Evolutionary conservation across 768 basidiomycete species (phyloP).

Genomic region (Agrocybe chaxingu): DNA sequence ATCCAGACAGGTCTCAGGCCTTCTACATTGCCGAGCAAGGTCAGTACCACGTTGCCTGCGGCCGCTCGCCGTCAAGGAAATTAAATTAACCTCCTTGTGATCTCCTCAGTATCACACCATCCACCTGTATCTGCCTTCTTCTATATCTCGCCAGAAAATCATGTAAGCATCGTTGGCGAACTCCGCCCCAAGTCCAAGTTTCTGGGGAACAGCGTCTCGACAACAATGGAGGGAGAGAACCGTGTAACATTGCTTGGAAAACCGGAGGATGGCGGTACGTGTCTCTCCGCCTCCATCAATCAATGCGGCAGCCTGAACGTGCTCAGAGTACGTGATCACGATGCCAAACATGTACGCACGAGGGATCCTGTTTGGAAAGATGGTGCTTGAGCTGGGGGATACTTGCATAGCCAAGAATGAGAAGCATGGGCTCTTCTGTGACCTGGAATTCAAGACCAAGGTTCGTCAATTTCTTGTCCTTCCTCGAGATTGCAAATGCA

Average conservation of each 20-base stretch:
- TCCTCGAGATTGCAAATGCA: background rate
- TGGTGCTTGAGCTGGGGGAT: slow-evolving; percentile 96
- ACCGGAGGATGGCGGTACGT: slow-evolving; percentile 83
- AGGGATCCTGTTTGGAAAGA: slow-evolving; percentile 86
- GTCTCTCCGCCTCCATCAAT: slow-evolving; percentile 6
- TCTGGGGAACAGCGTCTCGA: slow-evolving; percentile 94
- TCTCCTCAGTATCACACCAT: slow-evolving; percentile 82
- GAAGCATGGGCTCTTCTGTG: slow-evolving; percentile 67
- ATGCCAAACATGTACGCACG: slow-evolving; percentile 99
- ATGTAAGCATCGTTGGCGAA: slow-evolving; percentile 85
- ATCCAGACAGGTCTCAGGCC: slow-evolving; percentile 83
- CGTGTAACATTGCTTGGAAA: slow-evolving; percentile 78
- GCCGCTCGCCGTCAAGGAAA: background rate
- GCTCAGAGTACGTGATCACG: slow-evolving; percentile 76
- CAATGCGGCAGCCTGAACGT: slow-evolving; percentile 5
- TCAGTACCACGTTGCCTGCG: slow-evolving; percentile 20
- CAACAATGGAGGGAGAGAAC: slow-evolving; percentile 95
- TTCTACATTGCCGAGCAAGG: slow-evolving; percentile 98
- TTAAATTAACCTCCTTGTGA: slow-evolving; percentile 1
- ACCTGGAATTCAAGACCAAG: slow-evolving; percentile 98
- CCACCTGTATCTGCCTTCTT: slow-evolving; percentile 95
- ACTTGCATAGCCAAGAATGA: slow-evolving; percentile 82
- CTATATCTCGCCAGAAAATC: slow-evolving; percentile 91
- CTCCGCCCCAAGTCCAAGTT: slow-evolving; percentile 95
- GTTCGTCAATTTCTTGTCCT: slow-evolving; percentile 31